Evolutionary conservation across 441 rosid species (phyloP), one percentile per base, ranked within the genome.

Genomic region (Viola pubescens): DNA sequence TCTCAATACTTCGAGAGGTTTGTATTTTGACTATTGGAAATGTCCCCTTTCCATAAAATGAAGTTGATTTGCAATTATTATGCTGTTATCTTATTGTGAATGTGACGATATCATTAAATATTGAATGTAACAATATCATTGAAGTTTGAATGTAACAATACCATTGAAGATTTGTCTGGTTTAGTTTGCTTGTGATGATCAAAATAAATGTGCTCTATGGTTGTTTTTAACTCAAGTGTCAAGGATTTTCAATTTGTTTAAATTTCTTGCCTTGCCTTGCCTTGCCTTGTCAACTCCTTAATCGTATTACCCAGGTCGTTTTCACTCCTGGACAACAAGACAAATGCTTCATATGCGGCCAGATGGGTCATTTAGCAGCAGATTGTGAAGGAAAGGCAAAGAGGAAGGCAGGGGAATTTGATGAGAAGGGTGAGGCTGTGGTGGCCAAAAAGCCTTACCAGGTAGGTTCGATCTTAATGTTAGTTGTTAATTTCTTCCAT

Each of bases 1-100:
- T 94, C 72, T 90, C 97, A 47, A 90, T 94, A 71, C 96, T 94
- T 56, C 79, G 99, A 72, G 97, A 94, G 99, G 99, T 94, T 77
- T 63, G 55, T 48, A 64, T 70, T 45, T 37, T 60, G 61, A 4
- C 53, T 37, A 44, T 4, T 2, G 13, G 41, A 56, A 14, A 5
- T 48, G 46, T 41, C 26, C 10, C 9, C 48, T 49, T 58, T 52
- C 45, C 46, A 5, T 6, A 12, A 53, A 19, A 12, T 12, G 12
- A 46, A 44, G 43, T 6, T 12, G 38, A 50, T 52, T 58, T 38
- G 48, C 19, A 60, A 51, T 10, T 59, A 13, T 16, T 13, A 48
- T 66, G 47, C 42, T 45, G 14, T 50, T 14, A 9, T 49, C 41
- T 9, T 3, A 38, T 7, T 37, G 10, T 9, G 9, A 51, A 38